phyloP scores from a whole-genome alignment of 2,329 filamentous ascomycete genomes.

The Cladosporium sp. region DNA sequence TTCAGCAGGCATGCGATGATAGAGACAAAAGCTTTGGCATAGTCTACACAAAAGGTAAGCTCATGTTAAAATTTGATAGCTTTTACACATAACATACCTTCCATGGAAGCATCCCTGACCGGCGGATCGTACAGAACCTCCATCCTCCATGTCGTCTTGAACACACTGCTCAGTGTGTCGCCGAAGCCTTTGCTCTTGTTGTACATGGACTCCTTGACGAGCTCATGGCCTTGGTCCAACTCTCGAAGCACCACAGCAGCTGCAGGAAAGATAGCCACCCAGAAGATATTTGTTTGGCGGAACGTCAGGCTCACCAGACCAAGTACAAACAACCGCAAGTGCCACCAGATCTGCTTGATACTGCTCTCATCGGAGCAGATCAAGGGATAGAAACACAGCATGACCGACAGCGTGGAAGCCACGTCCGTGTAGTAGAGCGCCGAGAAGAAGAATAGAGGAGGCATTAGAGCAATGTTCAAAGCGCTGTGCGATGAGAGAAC shows the following conservation, averaged over 20 bases:
- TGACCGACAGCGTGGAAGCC: slow-evolving; percentile 73
- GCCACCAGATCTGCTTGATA: slow-evolving; percentile 19
- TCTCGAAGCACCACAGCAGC: slow-evolving; percentile 51
- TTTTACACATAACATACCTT: slow-evolving; percentile 44
- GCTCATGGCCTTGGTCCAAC: slow-evolving; percentile 55
- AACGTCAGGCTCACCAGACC: slow-evolving; percentile 72
- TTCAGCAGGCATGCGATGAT: slow-evolving; percentile 60
- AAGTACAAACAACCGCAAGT: slow-evolving; percentile 46
- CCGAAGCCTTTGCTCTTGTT: slow-evolving; percentile 35
- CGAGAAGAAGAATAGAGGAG: slow-evolving; percentile 93
- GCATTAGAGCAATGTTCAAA: slow-evolving; percentile 81
- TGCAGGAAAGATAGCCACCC: slow-evolving; percentile 79
- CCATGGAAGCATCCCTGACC: slow-evolving; percentile 50
- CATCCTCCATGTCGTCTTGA: slow-evolving; percentile 42
- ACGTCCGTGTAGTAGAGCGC: slow-evolving; percentile 95
- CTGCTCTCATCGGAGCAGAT: slow-evolving; percentile 17
- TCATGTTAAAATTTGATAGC: not conserved
- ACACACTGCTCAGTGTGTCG: slow-evolving; percentile 32
- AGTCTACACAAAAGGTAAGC: slow-evolving; percentile 40
- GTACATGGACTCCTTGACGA: slow-evolving; percentile 38
- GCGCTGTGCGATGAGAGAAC: slow-evolving; percentile 57
- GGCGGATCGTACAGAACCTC: slow-evolving; percentile 54
- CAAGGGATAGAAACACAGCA: slow-evolving; percentile 62
- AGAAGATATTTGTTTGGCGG: slow-evolving; percentile 96
- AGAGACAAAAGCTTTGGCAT: slow-evolving; percentile 59